Conservation (phyloP, 257 asterid genomes). For the Solanum paucissectum region DNA sequence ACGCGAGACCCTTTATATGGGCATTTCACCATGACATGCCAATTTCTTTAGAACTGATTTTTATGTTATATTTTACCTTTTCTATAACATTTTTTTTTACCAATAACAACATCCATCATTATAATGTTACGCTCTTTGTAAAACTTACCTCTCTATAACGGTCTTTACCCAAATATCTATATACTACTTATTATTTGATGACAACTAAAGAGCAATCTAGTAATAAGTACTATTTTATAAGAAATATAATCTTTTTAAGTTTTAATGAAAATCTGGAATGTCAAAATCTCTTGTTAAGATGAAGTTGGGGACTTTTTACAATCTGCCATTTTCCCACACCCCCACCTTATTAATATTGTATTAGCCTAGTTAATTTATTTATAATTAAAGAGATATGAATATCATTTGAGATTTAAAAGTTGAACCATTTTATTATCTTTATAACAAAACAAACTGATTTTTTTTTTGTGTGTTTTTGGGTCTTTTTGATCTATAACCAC, state of each 20-base stretch:
- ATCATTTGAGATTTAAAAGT: not conserved
- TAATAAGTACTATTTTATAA: not conserved
- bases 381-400: not conserved
- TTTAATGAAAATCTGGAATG: not conserved
- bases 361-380: not conserved
- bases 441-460: not conserved
- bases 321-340: not conserved
- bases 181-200: not conserved
- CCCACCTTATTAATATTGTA: not conserved
- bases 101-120: not conserved
- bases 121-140: not conserved
- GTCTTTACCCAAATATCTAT: not conserved
- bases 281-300: not conserved
- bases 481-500: not conserved
- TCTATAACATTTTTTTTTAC: not conserved
- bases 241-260: not conserved
- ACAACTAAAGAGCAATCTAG: not conserved
- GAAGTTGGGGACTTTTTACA: not conserved
- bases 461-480: not conserved
- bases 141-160: not conserved
- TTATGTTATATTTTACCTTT: not conserved
- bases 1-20: not conserved
- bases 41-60: not conserved
- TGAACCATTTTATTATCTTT: not conserved
- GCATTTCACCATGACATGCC: not conserved